A percentile compares a stretch with the other conserved stretches of the same genome.
phyloP scores from a whole-genome alignment of 352 stramenopile genomes.

The Chrysophaeum taylorii region DNA sequence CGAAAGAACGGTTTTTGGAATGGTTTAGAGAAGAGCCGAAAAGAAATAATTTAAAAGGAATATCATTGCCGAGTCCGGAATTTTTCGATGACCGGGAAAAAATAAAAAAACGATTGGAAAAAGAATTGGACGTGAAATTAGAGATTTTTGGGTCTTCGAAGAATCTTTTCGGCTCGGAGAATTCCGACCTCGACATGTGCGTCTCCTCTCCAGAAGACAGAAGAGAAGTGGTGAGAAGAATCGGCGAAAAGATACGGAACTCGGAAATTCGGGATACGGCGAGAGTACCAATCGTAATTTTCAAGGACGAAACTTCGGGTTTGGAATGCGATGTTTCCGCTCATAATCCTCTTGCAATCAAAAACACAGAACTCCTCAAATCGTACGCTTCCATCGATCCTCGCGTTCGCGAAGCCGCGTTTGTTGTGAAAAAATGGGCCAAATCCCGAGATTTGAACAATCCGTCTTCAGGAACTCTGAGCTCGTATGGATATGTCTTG shows the following conservation, averaged over 20 bases:
- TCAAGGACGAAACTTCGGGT: constrained; percentile 59
- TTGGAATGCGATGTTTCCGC: constrained; percentile 79
- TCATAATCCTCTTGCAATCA: constrained; percentile 88
- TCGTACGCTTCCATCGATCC: constrained; percentile 70
- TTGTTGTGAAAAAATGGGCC: constrained; percentile 94
- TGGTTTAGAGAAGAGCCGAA: too few species aligned
- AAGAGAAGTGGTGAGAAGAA: too few species aligned
- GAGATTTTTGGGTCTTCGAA: constrained; percentile 91
- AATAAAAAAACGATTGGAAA: too few species aligned
- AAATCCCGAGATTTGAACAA: constrained; percentile 93
- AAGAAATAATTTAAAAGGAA: too few species aligned
- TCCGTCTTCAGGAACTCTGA: constrained; percentile 85
- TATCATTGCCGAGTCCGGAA: too few species aligned
- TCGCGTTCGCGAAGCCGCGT: constrained; percentile 68
- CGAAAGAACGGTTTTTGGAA: too few species aligned
- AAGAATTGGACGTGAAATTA: too few species aligned
- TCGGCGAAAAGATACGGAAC: too few species aligned
- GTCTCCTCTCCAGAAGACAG: too few species aligned
- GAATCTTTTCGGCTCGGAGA: constrained; percentile 87
- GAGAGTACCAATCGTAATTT: constrained; percentile 95
- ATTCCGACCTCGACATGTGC: constrained; percentile 86
- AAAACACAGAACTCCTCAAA: constrained; percentile 88
- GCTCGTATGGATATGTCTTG: constrained; percentile 92
- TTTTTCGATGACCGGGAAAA: too few species aligned
- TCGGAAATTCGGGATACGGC: too few species aligned